Conservation (phyloP, 305 asterid species). For the Fraxinus paxiana region DNA sequence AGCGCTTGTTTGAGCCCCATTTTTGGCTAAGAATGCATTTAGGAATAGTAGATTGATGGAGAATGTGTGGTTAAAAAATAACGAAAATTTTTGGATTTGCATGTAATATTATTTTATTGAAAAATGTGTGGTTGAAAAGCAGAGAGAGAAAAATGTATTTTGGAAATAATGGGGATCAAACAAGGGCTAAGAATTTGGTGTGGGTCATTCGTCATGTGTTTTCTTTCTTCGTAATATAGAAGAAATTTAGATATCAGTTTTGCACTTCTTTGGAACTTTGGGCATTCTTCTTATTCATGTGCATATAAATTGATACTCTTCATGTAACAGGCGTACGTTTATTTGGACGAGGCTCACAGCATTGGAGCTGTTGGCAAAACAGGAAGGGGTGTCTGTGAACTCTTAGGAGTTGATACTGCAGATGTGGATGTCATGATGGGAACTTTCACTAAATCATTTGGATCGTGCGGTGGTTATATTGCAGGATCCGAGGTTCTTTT, state of each 20-base stretch:
- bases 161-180: too few relatives aligned
- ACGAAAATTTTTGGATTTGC: too few relatives aligned
- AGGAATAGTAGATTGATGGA: too few relatives aligned
- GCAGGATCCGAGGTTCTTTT: constrained; percentile 84
- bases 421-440: constrained; percentile 98
- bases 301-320: not conserved
- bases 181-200: not conserved
- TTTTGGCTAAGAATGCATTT: too few relatives aligned
- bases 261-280: not conserved
- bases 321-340: constrained; percentile 60
- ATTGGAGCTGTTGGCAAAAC: constrained; percentile 97
- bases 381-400: constrained; percentile 97
- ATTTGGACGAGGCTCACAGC: constrained; percentile 99
- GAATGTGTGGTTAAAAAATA: too few relatives aligned
- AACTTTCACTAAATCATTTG: constrained; percentile 96
- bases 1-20: not conserved
- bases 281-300: not conserved
- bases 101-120: too few relatives aligned
- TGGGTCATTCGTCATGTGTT: not conserved
- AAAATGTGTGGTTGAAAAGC: too few relatives aligned
- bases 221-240: not conserved
- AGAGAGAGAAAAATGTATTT: too few relatives aligned
- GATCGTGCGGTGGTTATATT: constrained; percentile 98
- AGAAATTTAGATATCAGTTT: not conserved
- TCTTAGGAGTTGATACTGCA: constrained; percentile 91